Evolutionary conservation across 2,329 filamentous ascomycete genomes (phyloP).

Genomic region (Lasiodiplodia theobromae): DNA sequence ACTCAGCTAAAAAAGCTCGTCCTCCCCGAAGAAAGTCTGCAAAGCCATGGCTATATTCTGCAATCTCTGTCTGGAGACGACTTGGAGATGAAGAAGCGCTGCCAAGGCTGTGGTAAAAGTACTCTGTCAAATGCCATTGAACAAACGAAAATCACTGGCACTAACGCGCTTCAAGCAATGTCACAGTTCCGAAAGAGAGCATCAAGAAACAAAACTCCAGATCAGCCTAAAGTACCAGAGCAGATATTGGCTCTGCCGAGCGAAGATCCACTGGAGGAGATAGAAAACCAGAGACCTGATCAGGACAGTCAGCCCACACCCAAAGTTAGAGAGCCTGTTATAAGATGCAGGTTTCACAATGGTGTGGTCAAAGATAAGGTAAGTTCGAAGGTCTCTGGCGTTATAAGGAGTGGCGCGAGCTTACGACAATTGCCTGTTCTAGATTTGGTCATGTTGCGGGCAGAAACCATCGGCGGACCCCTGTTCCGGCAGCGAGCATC

Average conservation of each 20-base stretch:
- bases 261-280: not conserved
- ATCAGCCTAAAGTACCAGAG: not conserved
- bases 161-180: not conserved
- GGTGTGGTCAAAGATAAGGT: not conserved
- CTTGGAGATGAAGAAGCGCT: conserved; percentile 32
- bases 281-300: not conserved
- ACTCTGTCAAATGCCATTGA: too few species aligned
- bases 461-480: not conserved
- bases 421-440: not conserved
- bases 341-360: not conserved
- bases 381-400: too few species aligned
- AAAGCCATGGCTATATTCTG: conserved; percentile 31
- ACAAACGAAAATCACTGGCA: not conserved
- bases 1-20: not conserved
- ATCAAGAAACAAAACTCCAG: not conserved
- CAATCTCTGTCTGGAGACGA: conserved; percentile 31
- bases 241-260: not conserved
- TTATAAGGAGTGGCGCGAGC: not conserved
- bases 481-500: conserved; percentile 6
- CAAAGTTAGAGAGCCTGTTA: not conserved
- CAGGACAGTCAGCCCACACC: not conserved
- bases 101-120: conserved; percentile 33
- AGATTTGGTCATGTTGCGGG: conserved; percentile 21
- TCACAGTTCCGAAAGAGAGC: not conserved
- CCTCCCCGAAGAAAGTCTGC: not conserved